These are phyloP conservation scores for Plasmodium fragile DNA, from an alignment of 169 alveolate genomes.

Conservation along the genomic window DNA sequence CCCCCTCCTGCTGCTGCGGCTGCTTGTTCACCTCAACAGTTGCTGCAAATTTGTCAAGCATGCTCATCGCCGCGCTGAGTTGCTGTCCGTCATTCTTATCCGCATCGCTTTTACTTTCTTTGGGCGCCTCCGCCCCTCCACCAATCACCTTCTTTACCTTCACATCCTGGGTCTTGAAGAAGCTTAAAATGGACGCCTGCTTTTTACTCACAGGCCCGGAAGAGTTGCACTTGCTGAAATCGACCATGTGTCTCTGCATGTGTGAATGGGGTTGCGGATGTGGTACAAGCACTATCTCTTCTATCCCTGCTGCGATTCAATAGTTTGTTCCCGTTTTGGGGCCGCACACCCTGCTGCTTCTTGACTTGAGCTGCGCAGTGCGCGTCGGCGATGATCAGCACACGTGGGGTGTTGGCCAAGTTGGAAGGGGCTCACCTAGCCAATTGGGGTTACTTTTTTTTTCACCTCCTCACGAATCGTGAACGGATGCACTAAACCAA, in stretches of 20 bases:
- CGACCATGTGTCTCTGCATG: conserved; percentile 3
- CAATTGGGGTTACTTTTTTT: too few species aligned
- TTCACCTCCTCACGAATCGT: too few species aligned
- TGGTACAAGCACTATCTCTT: too few species aligned
- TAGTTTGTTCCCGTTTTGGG: background rate
- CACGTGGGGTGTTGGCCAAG: background rate
- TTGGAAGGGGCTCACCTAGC: too few species aligned
- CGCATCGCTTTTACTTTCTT: background rate
- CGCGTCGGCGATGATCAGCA: background rate
- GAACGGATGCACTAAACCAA: background rate
- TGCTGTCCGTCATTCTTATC: background rate
- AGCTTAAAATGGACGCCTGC: conserved; percentile 64
- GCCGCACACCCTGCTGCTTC: background rate
- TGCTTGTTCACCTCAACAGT: background rate
- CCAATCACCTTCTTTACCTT: background rate
- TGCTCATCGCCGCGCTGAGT: background rate
- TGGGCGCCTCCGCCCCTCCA: background rate
- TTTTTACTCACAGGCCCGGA: conserved; percentile 21
- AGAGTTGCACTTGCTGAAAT: background rate
- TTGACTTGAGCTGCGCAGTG: background rate
- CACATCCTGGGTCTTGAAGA: conserved; percentile 32
- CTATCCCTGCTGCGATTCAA: background rate
- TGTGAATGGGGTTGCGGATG: background rate
- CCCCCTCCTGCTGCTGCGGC: too few species aligned
- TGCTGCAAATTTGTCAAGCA: background rate